Base-by-base conservation (phyloP, 345 rosid species). In the Noccaea bulbosa region DNA sequence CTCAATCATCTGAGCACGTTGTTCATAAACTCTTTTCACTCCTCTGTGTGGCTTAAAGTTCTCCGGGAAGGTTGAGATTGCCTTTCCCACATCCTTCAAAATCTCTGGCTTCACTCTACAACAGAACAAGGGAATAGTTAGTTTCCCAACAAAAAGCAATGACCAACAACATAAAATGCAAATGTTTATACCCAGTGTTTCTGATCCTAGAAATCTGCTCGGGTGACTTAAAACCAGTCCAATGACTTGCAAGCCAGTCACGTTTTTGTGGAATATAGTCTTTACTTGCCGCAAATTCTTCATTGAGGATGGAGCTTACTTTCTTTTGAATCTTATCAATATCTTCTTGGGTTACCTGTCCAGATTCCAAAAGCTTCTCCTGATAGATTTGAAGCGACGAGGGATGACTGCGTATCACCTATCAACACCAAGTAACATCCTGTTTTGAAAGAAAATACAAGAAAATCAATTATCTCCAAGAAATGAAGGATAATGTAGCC, bases 161-260 rank as follows among this genome's bases (percentile, higher is more conserved):
- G 11, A 62, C 15, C 65, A 74, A 55, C 38, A 11, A 16, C 34
- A 47, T 33, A 46, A 15, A 15, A 66, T 65, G 38, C 51, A 52
- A 20, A 62, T 56, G 56, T 49, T 20, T 60, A 54, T 69, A 89
- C 89, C 93, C 91, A 33, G 96, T 89, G 72, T 89, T 89, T 63
- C 91, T 71, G 41, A 85, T 56, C 44, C 89, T 81, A 49, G 96
- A 89, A 57, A 87, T 80, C 72, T 89, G 89, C 69, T 84, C 89
- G 4, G 96, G 96, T 55, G 96, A 86, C 81, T 85, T 85, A 71
- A 85, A 89, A 14, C 96, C 91, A 67, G 85, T 15, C 96, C 96
- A 89, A 65, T 85, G 83, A 67, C 91, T 83, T 8, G 91, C 82
- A 67, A 89, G 88, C 96, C 93, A 87, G 65, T 87, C 96, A 70